These are phyloP conservation scores for Solanum piurae DNA, from an alignment of 257 asterid species.

Conservation along the genomic window DNA sequence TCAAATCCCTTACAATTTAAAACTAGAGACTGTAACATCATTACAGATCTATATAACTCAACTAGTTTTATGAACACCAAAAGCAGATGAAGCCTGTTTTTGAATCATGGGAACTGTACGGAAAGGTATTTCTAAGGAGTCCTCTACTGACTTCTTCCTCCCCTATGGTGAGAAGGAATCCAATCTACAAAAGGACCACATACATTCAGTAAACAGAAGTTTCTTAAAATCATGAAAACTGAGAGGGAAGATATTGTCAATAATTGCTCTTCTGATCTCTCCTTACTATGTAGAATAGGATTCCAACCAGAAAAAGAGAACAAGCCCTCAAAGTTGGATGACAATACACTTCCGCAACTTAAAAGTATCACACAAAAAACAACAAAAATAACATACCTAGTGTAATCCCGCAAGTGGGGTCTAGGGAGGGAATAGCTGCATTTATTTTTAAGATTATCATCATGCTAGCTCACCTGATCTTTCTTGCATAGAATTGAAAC, in stretches of 20 bases:
- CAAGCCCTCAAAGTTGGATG: not conserved
- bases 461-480: conserved; percentile 40
- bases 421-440: not conserved
- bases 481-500: conserved; percentile 19
- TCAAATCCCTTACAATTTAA: not conserved
- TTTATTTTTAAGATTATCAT: not conserved
- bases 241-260: not conserved
- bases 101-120: not conserved
- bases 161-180: not conserved
- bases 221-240: not conserved
- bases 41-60: not conserved
- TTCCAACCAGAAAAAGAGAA: not conserved
- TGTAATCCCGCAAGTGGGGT: not conserved
- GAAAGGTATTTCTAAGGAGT: not conserved
- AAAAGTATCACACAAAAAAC: not conserved
- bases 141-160: not conserved
- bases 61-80: not conserved
- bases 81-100: not conserved
- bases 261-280: not conserved
- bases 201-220: not conserved
- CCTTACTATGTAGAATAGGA: not conserved
- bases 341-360: not conserved
- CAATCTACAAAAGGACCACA: not conserved
- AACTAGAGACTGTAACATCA: not conserved
- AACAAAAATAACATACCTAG: not conserved